These are phyloP conservation scores for Quercus phellos DNA, from an alignment of 331 rosid genomes.

Conservation along the genomic window DNA sequence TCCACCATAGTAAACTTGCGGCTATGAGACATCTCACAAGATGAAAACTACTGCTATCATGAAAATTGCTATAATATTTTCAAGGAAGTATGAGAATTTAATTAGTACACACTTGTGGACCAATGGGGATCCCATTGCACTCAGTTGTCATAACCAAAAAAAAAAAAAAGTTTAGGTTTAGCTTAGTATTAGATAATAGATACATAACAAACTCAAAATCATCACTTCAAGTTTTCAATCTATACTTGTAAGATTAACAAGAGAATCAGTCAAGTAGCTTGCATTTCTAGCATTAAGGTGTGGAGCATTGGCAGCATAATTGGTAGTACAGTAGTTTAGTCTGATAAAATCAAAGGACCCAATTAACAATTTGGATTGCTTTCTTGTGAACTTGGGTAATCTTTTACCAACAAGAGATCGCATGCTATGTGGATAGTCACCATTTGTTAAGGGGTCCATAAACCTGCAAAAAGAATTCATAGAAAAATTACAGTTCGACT, in stretches of 20 bases:
- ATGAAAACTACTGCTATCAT: background rate
- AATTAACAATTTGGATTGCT: slow-evolving; percentile 14
- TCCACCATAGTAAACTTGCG: background rate
- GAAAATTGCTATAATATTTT: background rate
- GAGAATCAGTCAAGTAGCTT: slow-evolving; percentile 17
- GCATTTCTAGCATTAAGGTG: background rate
- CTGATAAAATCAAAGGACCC: slow-evolving; percentile 35
- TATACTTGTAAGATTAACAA: slow-evolving; percentile 8
- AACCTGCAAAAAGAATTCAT: slow-evolving; percentile 5
- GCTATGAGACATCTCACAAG: background rate
- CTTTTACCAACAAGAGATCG: slow-evolving; percentile 25
- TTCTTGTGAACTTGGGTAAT: slow-evolving; percentile 30
- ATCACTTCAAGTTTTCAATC: too few relatives aligned
- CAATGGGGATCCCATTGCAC: slow-evolving; percentile 53
- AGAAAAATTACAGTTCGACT: too few relatives aligned
- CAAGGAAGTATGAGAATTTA: too few relatives aligned
- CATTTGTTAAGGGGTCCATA: slow-evolving; percentile 35
- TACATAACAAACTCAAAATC: background rate
- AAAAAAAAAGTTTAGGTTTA: background rate
- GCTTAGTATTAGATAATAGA: background rate
- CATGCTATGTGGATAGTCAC: slow-evolving; percentile 40
- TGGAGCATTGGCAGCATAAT: slow-evolving; percentile 12
- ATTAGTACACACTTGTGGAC: slow-evolving; percentile 28
- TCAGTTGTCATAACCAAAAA: slow-evolving; percentile 22
- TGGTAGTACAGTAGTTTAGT: slow-evolving; percentile 31